phyloP scores from a whole-genome alignment of 1,139 yeast species.

The Yamadazyma conglobata region DNA sequence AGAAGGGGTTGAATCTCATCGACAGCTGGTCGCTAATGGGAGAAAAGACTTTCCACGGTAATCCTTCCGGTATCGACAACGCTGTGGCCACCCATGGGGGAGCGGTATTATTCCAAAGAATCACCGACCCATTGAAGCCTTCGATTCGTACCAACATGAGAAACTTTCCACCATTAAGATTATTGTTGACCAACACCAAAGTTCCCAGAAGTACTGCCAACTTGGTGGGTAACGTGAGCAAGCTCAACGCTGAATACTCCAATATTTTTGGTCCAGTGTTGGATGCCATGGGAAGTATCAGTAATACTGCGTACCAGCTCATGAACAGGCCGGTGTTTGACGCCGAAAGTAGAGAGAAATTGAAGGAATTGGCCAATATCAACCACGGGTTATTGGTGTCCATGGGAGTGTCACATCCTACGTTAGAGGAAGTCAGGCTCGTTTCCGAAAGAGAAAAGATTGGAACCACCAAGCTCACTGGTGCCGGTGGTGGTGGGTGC shows the following conservation, averaged over 20 bases:
- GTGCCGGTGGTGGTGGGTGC: conserved; percentile 99
- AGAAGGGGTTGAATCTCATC: conserved; percentile 54
- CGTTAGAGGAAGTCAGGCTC: conserved; percentile 67
- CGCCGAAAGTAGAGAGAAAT: conserved; percentile 35
- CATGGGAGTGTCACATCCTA: conserved; percentile 90
- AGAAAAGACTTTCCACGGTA: conserved; percentile 94
- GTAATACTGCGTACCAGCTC: conserved; percentile 63
- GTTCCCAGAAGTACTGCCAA: conserved; percentile 86
- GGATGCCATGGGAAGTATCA: conserved; percentile 66
- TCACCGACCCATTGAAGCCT: conserved; percentile 48
- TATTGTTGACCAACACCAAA: conserved; percentile 78
- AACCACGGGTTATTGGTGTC: conserved; percentile 88
- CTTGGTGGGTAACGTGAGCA: conserved; percentile 74
- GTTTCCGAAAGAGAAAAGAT: conserved; percentile 57
- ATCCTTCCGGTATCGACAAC: conserved; percentile 95
- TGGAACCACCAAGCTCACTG: conserved; percentile 92
- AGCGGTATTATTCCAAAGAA: conserved; percentile 84
- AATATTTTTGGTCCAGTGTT: conserved; percentile 55
- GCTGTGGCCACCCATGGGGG: conserved; percentile 97
- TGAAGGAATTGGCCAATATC: conserved; percentile 68
- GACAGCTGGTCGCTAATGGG: conserved; percentile 91
- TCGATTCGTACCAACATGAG: conserved; percentile 63
- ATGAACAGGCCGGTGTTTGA: conserved; percentile 54
- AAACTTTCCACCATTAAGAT: conserved; percentile 69
- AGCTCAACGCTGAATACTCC: conserved; percentile 51